Percentiles rank a stretch among this genome's conserved stretches.
phyloP scores from a whole-genome alignment of 495 filamentous ascomycete genomes.

The Aspergillus affinis region DNA sequence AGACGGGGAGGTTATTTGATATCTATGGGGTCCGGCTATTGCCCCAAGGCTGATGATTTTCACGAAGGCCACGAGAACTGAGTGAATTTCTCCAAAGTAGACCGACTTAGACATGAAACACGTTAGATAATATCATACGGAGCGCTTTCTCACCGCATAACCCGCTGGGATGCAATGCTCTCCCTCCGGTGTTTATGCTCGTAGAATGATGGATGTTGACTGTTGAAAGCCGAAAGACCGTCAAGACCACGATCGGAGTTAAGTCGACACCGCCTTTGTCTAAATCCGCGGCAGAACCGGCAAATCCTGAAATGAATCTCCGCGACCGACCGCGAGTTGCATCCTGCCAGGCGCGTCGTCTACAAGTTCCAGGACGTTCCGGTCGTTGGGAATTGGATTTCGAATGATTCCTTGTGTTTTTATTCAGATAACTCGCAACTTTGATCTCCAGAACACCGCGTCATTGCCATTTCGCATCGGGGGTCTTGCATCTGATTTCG shows the following conservation, averaged over 20 bases:
- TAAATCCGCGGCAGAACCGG: background rate
- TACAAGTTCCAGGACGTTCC: background rate
- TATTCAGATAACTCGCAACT: background rate
- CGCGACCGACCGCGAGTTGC: background rate
- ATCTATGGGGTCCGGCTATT: too few species aligned
- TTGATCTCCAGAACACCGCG: background rate
- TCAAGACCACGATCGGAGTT: background rate
- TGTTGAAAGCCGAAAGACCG: background rate
- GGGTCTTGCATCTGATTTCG: slow-evolving; percentile 6
- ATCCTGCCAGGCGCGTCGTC: background rate
- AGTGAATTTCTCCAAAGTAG: too few species aligned
- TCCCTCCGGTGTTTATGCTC: too few species aligned
- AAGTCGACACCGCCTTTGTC: background rate
- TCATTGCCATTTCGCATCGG: background rate
- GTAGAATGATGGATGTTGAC: too few species aligned
- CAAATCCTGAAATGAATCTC: background rate
- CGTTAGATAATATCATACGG: too few species aligned
- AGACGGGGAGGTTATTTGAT: too few species aligned
- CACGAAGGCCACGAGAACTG: too few species aligned
- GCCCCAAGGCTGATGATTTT: too few species aligned
- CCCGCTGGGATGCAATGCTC: too few species aligned
- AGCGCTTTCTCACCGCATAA: too few species aligned
- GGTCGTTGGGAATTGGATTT: background rate
- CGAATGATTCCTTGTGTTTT: background rate
- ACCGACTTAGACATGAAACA: too few species aligned